Percentiles rank a stretch among this genome's conserved stretches.
phyloP scores from a whole-genome alignment of 1,139 yeast genomes.

The Arxiozyma bovina region DNA sequence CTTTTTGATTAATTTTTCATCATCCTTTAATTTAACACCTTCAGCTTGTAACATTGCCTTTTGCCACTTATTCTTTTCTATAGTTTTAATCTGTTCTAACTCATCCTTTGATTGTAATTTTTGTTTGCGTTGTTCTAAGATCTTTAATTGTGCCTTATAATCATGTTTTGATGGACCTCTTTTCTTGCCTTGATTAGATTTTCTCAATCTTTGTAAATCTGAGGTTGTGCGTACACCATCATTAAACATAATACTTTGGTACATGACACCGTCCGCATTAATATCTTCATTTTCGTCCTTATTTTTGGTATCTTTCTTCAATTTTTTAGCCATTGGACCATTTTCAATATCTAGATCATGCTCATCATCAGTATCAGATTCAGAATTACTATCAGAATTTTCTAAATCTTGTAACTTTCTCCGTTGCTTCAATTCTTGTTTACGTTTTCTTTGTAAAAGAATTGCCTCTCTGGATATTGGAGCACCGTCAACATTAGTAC shows the following conservation, averaged over 20 bases:
- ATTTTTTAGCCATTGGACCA: not conserved
- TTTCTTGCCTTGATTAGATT: slow-evolving; percentile 35
- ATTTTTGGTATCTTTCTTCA: slow-evolving; percentile 20
- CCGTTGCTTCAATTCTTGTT: slow-evolving; percentile 32
- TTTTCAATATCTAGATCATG: slow-evolving; percentile 37
- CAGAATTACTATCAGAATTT: slow-evolving; percentile 33
- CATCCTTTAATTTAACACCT: slow-evolving; percentile 81
- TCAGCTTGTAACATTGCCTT: slow-evolving; percentile 78
- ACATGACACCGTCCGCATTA: slow-evolving; percentile 44
- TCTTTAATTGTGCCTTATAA: slow-evolving; percentile 69
- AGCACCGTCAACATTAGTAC: slow-evolving; percentile 69
- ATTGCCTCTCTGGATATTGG: slow-evolving; percentile 74
- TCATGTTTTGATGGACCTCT: slow-evolving; percentile 86
- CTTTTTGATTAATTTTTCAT: slow-evolving; percentile 77
- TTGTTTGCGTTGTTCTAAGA: slow-evolving; percentile 64
- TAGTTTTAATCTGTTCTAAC: slow-evolving; percentile 51
- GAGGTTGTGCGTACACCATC: slow-evolving; percentile 81
- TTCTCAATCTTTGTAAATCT: slow-evolving; percentile 57
- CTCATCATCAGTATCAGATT: slow-evolving; percentile 33
- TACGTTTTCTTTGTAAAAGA: slow-evolving; percentile 46
- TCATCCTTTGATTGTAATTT: slow-evolving; percentile 53
- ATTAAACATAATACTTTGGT: slow-evolving; percentile 72
- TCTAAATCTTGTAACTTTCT: slow-evolving; percentile 31
- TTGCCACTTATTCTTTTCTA: slow-evolving; percentile 78
- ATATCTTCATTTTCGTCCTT: slow-evolving; percentile 34